Evolutionary conservation across 306 rosid species (phyloP), one percentile per base, ranked within the genome.

Genomic region (Geum urbanum): DNA sequence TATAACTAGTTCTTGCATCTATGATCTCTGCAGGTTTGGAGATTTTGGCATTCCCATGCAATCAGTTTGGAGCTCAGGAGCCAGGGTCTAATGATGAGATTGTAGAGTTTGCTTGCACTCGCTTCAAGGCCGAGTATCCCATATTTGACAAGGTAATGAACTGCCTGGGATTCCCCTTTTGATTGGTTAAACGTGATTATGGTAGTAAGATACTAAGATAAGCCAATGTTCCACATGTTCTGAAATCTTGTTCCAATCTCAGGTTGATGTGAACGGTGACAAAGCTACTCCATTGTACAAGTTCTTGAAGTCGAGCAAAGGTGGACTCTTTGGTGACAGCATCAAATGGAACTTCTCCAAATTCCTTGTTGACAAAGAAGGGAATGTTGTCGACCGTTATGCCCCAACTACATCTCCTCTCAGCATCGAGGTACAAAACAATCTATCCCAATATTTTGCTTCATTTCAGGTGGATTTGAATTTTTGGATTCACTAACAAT

Each of bases 331-430:
- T 20, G 96, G 97, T 55, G 89, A 94, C 52, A 18, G 24, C 46
- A 86, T 94, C 74, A 94, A 94, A 80, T 94, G 99, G 99, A 94
- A 94, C 86, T 94, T 91, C 71, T 74, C 97, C 67, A 94, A 94
- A 77, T 94, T 94, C 81, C 89, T 94, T 66, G 87, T 94, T 61
- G 89, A 91, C 77, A 89, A 94, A 82, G 87, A 91, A 0, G 99
- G 99, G 46, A 81, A 91, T 12, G 96, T 94, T 20, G 91, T 88
- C 40, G 92, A 94, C 10, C 99, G 99, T 32, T 94, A 94, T 75
- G 97, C 96, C 24, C 99, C 99, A 7, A 94, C 97, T 37, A 94
- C 96, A 57, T 84, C 97, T 66, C 99, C 99, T 19, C 95, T 94
- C 39, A 84, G 88, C 88, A 91, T 94, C 66, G 97, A 94, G 95